Base-by-base conservation (phyloP, 805 yeast genomes). In the Metschnikowia baotianmanensis region DNA sequence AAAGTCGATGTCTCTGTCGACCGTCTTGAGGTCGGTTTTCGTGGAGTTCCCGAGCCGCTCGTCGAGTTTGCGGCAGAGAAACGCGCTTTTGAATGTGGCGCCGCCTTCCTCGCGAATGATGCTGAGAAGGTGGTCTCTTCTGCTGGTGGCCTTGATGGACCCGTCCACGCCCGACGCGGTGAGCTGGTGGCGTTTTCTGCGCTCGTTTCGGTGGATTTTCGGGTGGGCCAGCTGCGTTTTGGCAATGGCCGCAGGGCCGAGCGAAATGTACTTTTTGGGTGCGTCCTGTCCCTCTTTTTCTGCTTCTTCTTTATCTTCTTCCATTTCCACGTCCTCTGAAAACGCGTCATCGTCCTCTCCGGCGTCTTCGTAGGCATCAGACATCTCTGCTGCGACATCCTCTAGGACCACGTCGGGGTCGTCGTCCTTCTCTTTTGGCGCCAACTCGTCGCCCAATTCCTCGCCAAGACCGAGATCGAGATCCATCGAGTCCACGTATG, bases 61-160 rank as follows among this genome's bases (percentile, higher is more conserved):
- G 45, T 69, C 73, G 16, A 69, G 44, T 9, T 42, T 36, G 12
- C 71, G 53, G 29, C 67, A 50, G n/a, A 69, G 51, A 9, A 50
- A 49, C 5, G 65, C 62, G 8, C 64, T 59, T 8, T 70, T 64
- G 42, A 51, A 61, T 1, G 60, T 52, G 2, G 64, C 72, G 6
- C 74, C 74, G 3, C 72, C 73, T n/a, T 53, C 47, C 18, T 57
- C 61, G 26, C 55, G 59, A 2, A 69, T 58, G 1, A 67, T 50
- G 7, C 55, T 55, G 5, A 68, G 13, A 18, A 69, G 45, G 10
- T 50, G 61, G 3, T 49, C 42, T 33, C 71, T 47, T 38, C 74
- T 53, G 40, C 49, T 58, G 10, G 44, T 46, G 1, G 67, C 60
- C 36, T 64, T 67, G 20, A 63, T 38, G 1, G 67, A 59, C 9